Base-by-base conservation (phyloP, 2,329 filamentous ascomycete genomes). In the Sporothrix variecibatus region DNA sequence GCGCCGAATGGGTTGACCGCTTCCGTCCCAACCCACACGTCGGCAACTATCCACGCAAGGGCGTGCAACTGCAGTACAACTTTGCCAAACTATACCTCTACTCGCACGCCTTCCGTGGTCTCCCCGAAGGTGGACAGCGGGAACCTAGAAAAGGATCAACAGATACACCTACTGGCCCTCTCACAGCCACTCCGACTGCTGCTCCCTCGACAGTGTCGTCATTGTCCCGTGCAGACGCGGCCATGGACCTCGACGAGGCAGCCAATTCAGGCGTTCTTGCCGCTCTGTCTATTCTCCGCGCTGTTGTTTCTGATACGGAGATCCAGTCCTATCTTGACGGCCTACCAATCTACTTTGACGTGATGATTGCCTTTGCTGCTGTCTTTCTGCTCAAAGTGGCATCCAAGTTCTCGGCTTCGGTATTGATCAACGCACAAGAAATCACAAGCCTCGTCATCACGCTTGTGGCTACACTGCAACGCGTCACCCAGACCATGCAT, bases 21-120 rank as follows among this genome's bases (percentile, higher is more conserved):
- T 78, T 78, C 51, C 72, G 65, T 7, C 76, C 75, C 2, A 80
- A 80, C 56, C 75, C 73, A 6, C 76, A 78, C 60, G 78, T 81
- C n/a, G 80, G 80, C n/a, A 81, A 81, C 68, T 81, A 81, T 68
- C 80, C 80, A 5, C 76, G 75, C 23, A 81, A 81, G 73, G 80
- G 80, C 9, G 80, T 81, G 15, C 73, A 75, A 6, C 74, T 82
- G 15, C 80, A 82, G 73, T 80, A 80, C 72, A 78, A 81, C 73
- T 81, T 81, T 75, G 80, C 80, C 9, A 81, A 80, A 73, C 78
- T 82, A 8, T 81, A 81, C 71, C 78, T 81, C 28, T 81, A 78
- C 72, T 81, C 80, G 1, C 77, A 81, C 51, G 80, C 78, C 1
- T 78, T 82, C 28, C 77, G 81, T 8, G 80, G 80, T 9, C 72